Evolutionary conservation across 202 grass and related monocot genomes (phyloP), one percentile per base, ranked within the genome.

Genomic region (Schoenoplectus tabernaemontani): DNA sequence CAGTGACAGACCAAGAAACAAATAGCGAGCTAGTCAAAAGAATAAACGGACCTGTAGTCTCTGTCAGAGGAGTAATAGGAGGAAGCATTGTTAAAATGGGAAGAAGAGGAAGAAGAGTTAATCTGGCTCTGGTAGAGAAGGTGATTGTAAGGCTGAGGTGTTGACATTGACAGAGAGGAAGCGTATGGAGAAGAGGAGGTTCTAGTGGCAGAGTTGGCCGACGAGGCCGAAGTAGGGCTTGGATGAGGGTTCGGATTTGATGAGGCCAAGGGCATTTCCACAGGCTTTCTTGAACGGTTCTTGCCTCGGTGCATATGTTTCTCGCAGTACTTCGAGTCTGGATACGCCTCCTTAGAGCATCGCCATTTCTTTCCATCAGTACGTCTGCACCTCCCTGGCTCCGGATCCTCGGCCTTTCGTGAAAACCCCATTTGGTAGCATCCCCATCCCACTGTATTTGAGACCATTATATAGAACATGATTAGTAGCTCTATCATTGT

Each of bases 271-370:
- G 93, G 91, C 91, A 97, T 97, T 93, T 97, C 93, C 89, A 97
- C 93, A 91, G 93, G 89, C 93, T 97, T 97, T 93, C 91, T 97
- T 88, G 93, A 93, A 90, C 93, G 93, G 85, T 97, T 97, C 87
- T 97, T 97, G 85, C 93, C 93, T 16, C 93, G 84, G 87, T 97
- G 93, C 93, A 93, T 97, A 85, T 97, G 93, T 76, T 91, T 97
- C 91, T 97, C 93, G 38, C 93, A 97, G 83, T 97, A 97, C 78
- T 97, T 97, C 30, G 93, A 97, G 80, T 91, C 91, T 16, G 93
- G 87, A 78, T 93, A 97, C 0, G 93, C 93, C 57, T 97, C 93
- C 72, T 91, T 97, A 70, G 93, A 90, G 86, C 93, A 97, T 2
- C 93, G 88, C 93, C 93, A 97, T 86, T 97, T 97, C 87, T 97